phyloP scores from a whole-genome alignment of 805 yeast species.

The Teunomyces pallodes region DNA sequence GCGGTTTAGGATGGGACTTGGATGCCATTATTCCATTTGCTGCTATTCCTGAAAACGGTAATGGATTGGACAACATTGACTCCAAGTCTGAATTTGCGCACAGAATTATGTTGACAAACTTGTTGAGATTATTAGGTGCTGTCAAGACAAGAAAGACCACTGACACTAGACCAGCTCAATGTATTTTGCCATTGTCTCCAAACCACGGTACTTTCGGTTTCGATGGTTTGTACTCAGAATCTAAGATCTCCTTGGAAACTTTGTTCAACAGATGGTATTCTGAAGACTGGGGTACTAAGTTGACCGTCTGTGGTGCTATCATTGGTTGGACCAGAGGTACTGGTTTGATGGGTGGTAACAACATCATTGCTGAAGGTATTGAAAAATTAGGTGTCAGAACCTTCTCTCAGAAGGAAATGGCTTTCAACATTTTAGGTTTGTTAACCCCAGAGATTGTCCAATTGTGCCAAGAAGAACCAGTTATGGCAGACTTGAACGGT shows the following conservation, averaged over 20 bases:
- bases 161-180: slow-evolving; percentile 98
- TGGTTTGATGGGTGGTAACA: slow-evolving; percentile 96
- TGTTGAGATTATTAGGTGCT: slow-evolving; percentile 87
- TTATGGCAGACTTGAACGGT: slow-evolving; percentile 98
- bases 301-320: slow-evolving; percentile 96
- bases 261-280: slow-evolving; percentile 98
- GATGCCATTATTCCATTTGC: slow-evolving; percentile 97
- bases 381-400: slow-evolving; percentile 96
- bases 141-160: slow-evolving; percentile 80
- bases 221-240: slow-evolving; percentile 97
- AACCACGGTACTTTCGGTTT: slow-evolving; percentile 99
- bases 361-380: slow-evolving; percentile 95
- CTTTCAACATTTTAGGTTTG: slow-evolving; percentile 93
- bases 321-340: slow-evolving; percentile 99
- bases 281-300: slow-evolving; percentile 92
- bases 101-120: slow-evolving; percentile 95
- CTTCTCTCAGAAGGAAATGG: slow-evolving; percentile 98
- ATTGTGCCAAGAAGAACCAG: slow-evolving; percentile 89
- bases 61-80: slow-evolving; percentile 87
- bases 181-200: slow-evolving; percentile 93
- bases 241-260: slow-evolving; percentile 92
- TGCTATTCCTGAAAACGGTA: slow-evolving; percentile 98
- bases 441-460: slow-evolving; percentile 82
- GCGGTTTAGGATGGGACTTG: slow-evolving; percentile 97
- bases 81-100: slow-evolving; percentile 97